Conservation (phyloP, 345 rosid genomes). For the Rhodamnia argentea region DNA sequence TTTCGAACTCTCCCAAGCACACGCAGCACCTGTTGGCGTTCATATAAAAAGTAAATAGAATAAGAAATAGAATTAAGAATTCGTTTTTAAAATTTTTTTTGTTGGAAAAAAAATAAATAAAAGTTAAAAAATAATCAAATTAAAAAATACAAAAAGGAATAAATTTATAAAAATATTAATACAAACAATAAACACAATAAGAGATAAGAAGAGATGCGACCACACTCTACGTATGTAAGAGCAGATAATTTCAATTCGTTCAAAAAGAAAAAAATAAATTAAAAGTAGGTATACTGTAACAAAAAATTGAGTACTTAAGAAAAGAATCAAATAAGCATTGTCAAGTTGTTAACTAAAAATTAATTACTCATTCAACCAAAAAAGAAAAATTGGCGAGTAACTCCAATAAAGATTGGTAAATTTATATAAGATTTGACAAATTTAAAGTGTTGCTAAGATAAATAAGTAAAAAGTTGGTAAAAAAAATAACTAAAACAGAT, state of each 20-base stretch:
- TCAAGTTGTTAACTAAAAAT: background rate
- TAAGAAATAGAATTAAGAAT: no score
- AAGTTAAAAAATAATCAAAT: no score
- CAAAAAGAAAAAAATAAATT: background rate
- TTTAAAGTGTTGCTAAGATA: background rate
- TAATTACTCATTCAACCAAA: background rate
- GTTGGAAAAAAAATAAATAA: no score
- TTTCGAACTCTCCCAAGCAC: constrained; percentile 85
- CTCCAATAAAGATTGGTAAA: background rate
- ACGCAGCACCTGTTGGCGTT: constrained; percentile 61
- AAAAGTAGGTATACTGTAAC: background rate
- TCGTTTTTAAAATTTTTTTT: no score
- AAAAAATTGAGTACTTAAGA: background rate
- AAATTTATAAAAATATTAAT: no score
- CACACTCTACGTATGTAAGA: background rate
- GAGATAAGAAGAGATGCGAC: no score
- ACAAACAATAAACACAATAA: no score
- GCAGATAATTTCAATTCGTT: background rate
- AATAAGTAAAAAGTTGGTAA: background rate
- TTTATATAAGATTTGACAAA: background rate
- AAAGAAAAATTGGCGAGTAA: background rate
- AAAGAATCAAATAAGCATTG: background rate
- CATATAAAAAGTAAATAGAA: background rate
- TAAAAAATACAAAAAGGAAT: no score
- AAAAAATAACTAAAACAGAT: background rate